Evolutionary conservation across 306 rosid species (phyloP).

Genomic region (Acacia melanoxylon): DNA sequence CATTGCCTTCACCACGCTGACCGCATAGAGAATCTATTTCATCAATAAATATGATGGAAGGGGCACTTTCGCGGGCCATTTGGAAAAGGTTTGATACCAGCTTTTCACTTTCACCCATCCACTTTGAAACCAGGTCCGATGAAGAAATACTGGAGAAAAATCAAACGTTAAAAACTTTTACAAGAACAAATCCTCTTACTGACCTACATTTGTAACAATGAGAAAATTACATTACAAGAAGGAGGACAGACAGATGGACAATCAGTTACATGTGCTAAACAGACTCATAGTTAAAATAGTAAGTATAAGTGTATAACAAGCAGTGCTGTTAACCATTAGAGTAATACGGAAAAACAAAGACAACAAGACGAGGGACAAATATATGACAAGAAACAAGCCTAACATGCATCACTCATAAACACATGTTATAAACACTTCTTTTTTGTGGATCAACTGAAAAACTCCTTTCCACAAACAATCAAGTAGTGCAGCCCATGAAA

Average conservation of each 20-base stretch:
- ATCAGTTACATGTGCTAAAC: background rate
- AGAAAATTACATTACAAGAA: background rate
- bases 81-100: conserved; percentile 90
- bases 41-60: conserved; percentile 90
- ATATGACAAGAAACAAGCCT: background rate
- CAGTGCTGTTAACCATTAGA: background rate
- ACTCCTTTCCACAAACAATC: background rate
- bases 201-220: conserved; percentile 34
- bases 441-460: background rate
- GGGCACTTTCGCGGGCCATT: conserved; percentile 98
- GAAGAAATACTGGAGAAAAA: conserved; percentile 76
- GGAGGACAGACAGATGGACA: background rate
- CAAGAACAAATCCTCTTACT: conserved; percentile 38
- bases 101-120: conserved; percentile 99
- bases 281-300: background rate
- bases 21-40: conserved; percentile 98
- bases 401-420: conserved; percentile 1
- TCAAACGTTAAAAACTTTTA: conserved; percentile 34
- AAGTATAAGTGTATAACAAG: background rate
- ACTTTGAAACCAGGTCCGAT: conserved; percentile 95
- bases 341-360: background rate
- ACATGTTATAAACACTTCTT: background rate
- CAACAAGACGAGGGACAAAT: background rate
- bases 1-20: conserved; percentile 99
- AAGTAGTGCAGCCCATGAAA: background rate